Base-by-base conservation (phyloP, 768 basidiomycete species). In the Panaeolus cyanescens region DNA sequence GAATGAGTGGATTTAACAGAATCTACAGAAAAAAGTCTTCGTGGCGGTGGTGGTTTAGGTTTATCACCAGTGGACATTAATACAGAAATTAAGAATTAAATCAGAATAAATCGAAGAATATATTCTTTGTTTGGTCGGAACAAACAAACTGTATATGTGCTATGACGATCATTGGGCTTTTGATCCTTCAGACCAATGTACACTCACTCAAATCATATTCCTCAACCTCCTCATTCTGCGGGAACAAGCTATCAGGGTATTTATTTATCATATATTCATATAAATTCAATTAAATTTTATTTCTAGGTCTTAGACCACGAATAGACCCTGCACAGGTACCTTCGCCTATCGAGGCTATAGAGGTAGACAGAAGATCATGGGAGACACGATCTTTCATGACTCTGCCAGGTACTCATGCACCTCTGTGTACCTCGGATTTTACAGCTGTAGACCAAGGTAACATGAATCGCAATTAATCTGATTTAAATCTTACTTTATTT, bases 241-340 rank as follows among this genome's bases (percentile, higher is more conserved):
- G 89, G 90, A 0, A 74, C 80, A 32, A 68, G 75, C 25, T 82
- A 85, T 61, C 74, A 84, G 68, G 86, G 87, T 75, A 60, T 37
- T 55, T 58, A 22, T n/a, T 10, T 37, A 30, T 28, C 19, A 31
- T 34, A n/a, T n/a, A n/a, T n/a, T 40, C 22, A 32, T 22, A 5
- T 40, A 19, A 37, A 39, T 50, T 50, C 53, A 36, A 65, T 59
- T 58, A 30, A 56, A 63, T 13, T 34, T 28, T 60, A 65, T 55
- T 8, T 34, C 36, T 66, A 91, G 93, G 94, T 59, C 82, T 92
- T 59, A 85, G 92, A 37, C 83, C 90, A 50, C 86, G 88, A 60
- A 93, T 99, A 67, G 93, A 98, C 72, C 88, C 91, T 6, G 83
- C 77, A 66, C 95, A 96, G 70, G 88, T 99, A 30, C 97, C 97